These are phyloP conservation scores for Haplosporangium gracile DNA, from an alignment of 192 early-diverging fungal genomes.

Conservation along the genomic window DNA sequence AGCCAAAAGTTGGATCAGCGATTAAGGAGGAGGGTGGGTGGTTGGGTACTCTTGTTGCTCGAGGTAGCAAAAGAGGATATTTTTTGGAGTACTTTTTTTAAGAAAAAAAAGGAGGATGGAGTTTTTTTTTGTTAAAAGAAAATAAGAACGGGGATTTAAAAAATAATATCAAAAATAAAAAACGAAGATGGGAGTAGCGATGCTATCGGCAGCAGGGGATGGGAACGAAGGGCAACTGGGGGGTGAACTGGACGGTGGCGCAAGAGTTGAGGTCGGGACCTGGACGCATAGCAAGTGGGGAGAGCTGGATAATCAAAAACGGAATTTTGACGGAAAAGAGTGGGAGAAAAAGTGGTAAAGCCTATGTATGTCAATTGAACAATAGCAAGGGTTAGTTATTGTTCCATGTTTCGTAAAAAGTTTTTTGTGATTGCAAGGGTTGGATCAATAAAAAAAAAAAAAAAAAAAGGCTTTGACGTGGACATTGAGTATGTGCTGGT, in stretches of 20 bases:
- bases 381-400: neutral
- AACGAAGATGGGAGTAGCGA: slow-evolving; percentile 23
- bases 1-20: slow-evolving; percentile 42
- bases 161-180: slow-evolving; percentile 14
- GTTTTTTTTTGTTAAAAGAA: slow-evolving; percentile 22
- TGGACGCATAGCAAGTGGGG: slow-evolving; percentile 58
- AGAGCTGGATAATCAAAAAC: slow-evolving; percentile 41
- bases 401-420: neutral
- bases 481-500: neutral
- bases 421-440: neutral
- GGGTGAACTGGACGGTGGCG: slow-evolving; percentile 55
- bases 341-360: slow-evolving; percentile 28
- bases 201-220: slow-evolving; percentile 59
- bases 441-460: slow-evolving; percentile 1
- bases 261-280: slow-evolving; percentile 55
- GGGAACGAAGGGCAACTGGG: slow-evolving; percentile 55
- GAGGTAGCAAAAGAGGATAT: neutral
- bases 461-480: neutral
- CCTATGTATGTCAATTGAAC: neutral
- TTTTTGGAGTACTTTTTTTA: slow-evolving; percentile 19
- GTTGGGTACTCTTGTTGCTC: neutral
- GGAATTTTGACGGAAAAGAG: slow-evolving; percentile 26
- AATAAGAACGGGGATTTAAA: slow-evolving; percentile 8
- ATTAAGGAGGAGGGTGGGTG: neutral
- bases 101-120: neutral